Evolutionary conservation across 2,329 filamentous ascomycete species (phyloP), one percentile per base, ranked within the genome.

Genomic region (Sporothrix brunneoviolacea): DNA sequence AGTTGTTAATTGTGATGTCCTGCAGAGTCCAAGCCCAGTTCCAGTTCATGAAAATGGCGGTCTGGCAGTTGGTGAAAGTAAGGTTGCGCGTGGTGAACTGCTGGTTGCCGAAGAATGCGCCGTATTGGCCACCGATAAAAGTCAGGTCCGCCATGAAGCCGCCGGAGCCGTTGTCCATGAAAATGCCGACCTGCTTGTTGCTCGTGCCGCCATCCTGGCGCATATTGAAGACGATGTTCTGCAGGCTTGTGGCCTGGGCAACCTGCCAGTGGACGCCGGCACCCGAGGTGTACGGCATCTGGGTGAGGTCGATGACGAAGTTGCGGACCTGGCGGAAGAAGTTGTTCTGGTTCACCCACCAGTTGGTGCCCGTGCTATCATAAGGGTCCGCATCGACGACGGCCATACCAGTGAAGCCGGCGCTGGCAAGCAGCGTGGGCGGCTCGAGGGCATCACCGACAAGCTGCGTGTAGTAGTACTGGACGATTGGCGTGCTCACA

Each of bases 401-500:
- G 38, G 86, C 91, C 72, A 96, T 94, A 41, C 91, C 93, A 3
- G 73, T 58, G 62, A 97, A 98, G 60, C 74, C 72, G 38, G 83
- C 65, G 2, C 80, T 67, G 3, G 86, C 85, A 71, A 91, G 89
- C 66, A 96, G 74, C 0, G 83, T 84, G 0, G 91, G 90, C 13
- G 84, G 68, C 55, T 78, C 73, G 60, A 79, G 63, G 43, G 84
- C 82, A 70, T 97, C 90, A 51, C 91, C 91, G 32, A 96, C 75
- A 55, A 97, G 80, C 66, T 96, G 90, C 9, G 91, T 95, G 73
- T 95, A 95, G 75, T 97, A 97, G 68, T 84, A 85, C 65, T 90
- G 85, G 46, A 90, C 70, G 58, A 97, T 80, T 19, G 91, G 88
- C 61, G 74, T 77, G 64, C 82, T 88, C 59, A 97, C 83, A 16